Evolutionary conservation across 768 basidiomycete genomes (phyloP).

Genomic region (Xerocomellus amylosporus): DNA sequence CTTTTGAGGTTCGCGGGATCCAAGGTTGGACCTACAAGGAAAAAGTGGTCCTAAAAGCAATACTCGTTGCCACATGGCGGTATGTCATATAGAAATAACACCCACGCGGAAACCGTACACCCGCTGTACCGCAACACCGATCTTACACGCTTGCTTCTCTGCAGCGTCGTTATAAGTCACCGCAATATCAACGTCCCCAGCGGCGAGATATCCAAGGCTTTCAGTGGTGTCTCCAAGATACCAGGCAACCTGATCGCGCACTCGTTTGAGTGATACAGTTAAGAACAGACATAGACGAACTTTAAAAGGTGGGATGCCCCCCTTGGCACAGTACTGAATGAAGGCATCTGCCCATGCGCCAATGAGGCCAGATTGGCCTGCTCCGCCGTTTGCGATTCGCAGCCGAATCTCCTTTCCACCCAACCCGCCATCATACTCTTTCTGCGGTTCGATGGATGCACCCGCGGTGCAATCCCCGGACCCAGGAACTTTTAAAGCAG

Average conservation of each 20-base stretch:
- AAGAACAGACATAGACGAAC: conserved; percentile 31
- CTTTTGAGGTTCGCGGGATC: conserved; percentile 46
- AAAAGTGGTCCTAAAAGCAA: conserved; percentile 45
- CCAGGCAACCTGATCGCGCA: conserved; percentile 46
- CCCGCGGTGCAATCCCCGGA: neutral
- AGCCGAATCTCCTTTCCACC: conserved; percentile 34
- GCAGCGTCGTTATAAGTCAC: conserved; percentile 55
- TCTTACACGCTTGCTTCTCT: conserved; percentile 36
- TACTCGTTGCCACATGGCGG: neutral
- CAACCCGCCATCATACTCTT: conserved; percentile 43
- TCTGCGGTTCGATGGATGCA: conserved; percentile 16
- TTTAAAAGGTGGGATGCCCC: conserved; percentile 27
- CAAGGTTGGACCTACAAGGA: conserved; percentile 45
- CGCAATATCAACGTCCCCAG: conserved; percentile 46
- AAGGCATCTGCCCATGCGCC: conserved; percentile 47
- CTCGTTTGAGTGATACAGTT: neutral
- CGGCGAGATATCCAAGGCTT: conserved; percentile 41
- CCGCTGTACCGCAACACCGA: conserved; percentile 32
- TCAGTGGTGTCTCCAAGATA: conserved; percentile 56
- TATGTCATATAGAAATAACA: neutral
- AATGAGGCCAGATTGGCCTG: conserved; percentile 51
- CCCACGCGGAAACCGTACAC: conserved; percentile 48
- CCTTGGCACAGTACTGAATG: conserved; percentile 29
- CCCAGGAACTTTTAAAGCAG: neutral
- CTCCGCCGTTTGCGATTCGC: conserved; percentile 50